Conservation (phyloP, 768 basidiomycete genomes). For the Mycena olivaceomarginata region DNA sequence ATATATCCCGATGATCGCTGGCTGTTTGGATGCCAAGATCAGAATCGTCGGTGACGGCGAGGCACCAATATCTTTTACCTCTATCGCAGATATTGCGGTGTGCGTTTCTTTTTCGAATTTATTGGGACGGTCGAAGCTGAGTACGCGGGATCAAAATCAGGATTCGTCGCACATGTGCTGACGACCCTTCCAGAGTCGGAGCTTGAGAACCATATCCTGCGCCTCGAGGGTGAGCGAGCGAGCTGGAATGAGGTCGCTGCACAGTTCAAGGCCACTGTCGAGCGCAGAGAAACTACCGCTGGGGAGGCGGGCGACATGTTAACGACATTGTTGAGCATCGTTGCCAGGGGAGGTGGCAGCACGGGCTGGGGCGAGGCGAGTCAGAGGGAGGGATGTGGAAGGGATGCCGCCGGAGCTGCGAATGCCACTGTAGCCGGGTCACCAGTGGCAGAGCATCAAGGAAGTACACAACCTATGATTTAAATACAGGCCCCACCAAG, state of each 20-base stretch:
- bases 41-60: background rate
- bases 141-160: background rate
- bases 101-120: background rate
- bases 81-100: background rate
- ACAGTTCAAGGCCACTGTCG: background rate
- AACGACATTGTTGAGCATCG: no score
- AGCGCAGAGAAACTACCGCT: background rate
- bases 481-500: no score
- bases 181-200: background rate
- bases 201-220: background rate
- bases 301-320: no score
- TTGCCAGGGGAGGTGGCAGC: no score
- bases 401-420: no score
- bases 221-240: background rate
- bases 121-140: no score
- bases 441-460: no score
- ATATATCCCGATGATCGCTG: background rate
- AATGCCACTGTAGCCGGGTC: no score
- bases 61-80: background rate
- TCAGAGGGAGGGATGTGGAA: no score
- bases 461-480: background rate
- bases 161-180: background rate
- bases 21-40: background rate
- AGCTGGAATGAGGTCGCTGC: background rate
- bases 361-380: no score